These are phyloP conservation scores for Trichoderma erinaceum DNA, from an alignment of 495 filamentous ascomycete genomes.

Conservation along the genomic window DNA sequence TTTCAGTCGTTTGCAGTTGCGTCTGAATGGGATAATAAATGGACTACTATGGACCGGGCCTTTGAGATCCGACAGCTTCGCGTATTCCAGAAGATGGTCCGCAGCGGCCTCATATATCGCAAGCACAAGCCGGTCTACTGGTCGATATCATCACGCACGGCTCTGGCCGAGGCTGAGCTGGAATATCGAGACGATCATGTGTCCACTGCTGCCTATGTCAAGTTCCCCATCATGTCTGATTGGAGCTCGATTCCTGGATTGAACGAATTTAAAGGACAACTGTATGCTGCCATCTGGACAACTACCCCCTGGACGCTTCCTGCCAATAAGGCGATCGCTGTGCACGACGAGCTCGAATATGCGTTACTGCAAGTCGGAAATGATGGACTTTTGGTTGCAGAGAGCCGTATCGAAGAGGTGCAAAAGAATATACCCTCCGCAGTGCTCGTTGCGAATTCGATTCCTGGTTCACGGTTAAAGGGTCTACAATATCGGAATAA, in stretches of 20 bases:
- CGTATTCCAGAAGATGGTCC: conserved; percentile 80
- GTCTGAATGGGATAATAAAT: conserved; percentile 88
- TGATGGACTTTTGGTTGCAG: conserved; percentile 52
- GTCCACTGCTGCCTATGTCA: conserved; percentile 74
- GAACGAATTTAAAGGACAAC: conserved; percentile 26
- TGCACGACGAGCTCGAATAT: conserved; percentile 69
- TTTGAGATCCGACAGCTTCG: conserved; percentile 84
- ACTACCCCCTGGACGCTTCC: conserved; percentile 97
- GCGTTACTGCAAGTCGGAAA: conserved; percentile 53
- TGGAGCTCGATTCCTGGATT: conserved; percentile 34
- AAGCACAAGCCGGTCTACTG: conserved; percentile 93
- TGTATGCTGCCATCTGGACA: conserved; percentile 88
- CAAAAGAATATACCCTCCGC: conserved; percentile 24
- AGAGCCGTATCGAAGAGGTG: conserved; percentile 49
- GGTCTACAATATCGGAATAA: conserved; percentile 60
- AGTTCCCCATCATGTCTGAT: conserved; percentile 61
- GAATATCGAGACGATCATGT: conserved; percentile 86
- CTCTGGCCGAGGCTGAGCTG: conserved; percentile 90
- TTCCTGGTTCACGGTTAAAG: conserved; percentile 61
- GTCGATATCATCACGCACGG: conserved; percentile 85
- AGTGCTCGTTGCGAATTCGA: conserved; percentile 46
- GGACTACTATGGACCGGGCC: conserved; percentile 82
- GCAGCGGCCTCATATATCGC: conserved; percentile 78
- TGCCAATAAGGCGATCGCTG: conserved; percentile 82
- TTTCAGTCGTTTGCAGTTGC: conserved; percentile 85